Base-by-base conservation (phyloP, 2,329 filamentous ascomycete genomes). In the Fusarium dimerum region DNA sequence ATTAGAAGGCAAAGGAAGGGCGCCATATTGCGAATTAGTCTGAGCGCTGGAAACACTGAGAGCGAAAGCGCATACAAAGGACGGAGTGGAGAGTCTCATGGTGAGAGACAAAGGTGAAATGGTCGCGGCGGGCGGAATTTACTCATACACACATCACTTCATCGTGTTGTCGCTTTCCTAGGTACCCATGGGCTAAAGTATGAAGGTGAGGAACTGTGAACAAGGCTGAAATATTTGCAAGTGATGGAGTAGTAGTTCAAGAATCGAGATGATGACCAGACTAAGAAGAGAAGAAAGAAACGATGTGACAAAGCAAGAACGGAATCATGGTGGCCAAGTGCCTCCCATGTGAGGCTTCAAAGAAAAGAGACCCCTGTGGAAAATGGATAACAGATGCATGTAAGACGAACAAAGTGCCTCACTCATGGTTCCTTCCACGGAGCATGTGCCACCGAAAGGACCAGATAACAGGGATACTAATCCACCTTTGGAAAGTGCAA, bases 1-100 rank as follows among this genome's bases (percentile, higher is more conserved):
- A 10, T 56, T 69, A 1, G 56, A 63, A 8, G 55, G 55, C 17
- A 63, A 48, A 13, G 55, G 51, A 8, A 58, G 46, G 11, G 59
- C 54, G 3, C 54, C 65, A 55, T 68, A 65, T 41, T 55, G 57
- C 15, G 50, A 53, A 12, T 40, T 40, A 18, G 51, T 45, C 39
- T 62, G 59, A 30, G 59, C 59, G 15, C 54, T 10, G 32, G 47
- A 29, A 18, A 53, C 36, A 34, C 38, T 47, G 42, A 63, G 51
- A 18, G 55, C 42, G 47, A 59, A 43, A 50, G 46, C 30, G 51
- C 55, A 45, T 18, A 34, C 41, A 32, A 40, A 40, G 46, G 43
- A 30, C 5, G 29, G 20, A 20, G 47, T 18, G 29, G 52, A 41
- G 43, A 59, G 49, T 40, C 52, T 65, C 63, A 65, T 65, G 43